Evolutionary conservation across 768 basidiomycete genomes (phyloP).

Genomic region (Candolleomyces eurysporus): DNA sequence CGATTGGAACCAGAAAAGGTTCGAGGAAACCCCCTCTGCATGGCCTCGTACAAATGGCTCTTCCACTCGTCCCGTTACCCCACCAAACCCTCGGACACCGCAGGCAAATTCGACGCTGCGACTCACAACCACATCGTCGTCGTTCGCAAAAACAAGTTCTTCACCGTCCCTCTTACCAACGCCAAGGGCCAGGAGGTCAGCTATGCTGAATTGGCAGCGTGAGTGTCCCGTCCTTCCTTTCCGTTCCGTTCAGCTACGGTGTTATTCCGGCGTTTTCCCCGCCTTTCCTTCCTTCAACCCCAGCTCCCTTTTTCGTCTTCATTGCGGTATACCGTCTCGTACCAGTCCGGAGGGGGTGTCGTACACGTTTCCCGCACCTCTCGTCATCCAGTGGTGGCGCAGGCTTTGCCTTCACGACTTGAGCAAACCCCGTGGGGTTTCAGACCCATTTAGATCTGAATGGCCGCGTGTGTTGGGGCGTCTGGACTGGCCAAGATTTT

Average conservation of each 20-base stretch:
- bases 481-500: background rate
- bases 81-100: slow-evolving; percentile 76
- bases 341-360: too few species aligned
- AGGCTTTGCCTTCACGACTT: too few species aligned
- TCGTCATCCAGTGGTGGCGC: too few species aligned
- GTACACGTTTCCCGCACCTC: too few species aligned
- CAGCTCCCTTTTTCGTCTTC: too few species aligned
- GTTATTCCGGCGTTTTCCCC: background rate
- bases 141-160: slow-evolving; percentile 90
- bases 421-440: too few species aligned
- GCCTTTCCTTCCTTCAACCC: background rate
- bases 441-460: too few species aligned
- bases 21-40: slow-evolving; percentile 75
- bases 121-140: slow-evolving; percentile 87
- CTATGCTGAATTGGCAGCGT: slow-evolving; percentile 75
- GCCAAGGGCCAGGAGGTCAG: slow-evolving; percentile 67
- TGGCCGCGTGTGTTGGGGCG: too few species aligned
- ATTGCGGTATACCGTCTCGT: too few species aligned
- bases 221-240: slow-evolving; percentile 28
- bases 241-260: background rate
- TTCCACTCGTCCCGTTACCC: slow-evolving; percentile 96
- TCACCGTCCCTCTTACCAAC: slow-evolving; percentile 69
- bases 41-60: slow-evolving; percentile 95
- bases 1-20: slow-evolving; percentile 87
- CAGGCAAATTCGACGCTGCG: slow-evolving; percentile 71